Conservation (phyloP, 257 asterid species). For the Solanum verrucosum region DNA sequence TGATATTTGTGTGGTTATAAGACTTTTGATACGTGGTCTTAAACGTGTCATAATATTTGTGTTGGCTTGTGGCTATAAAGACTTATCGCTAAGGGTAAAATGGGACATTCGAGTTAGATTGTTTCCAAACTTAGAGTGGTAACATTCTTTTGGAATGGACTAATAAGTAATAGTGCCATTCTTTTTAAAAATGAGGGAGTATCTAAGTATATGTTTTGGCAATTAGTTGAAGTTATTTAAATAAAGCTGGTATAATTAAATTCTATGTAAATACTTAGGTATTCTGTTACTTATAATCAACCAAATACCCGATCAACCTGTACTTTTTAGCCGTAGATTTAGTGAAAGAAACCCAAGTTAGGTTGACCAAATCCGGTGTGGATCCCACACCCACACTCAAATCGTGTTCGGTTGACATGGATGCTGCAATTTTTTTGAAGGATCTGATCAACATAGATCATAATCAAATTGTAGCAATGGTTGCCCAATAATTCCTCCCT, state of each 20-base stretch:
- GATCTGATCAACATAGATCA: not conserved
- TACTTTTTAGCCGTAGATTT: not conserved
- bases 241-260: not conserved
- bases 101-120: not conserved
- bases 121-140: not conserved
- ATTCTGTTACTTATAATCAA: not conserved
- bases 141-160: not conserved
- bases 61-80: not conserved
- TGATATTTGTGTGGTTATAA: not conserved
- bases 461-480: not conserved
- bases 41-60: not conserved
- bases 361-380: not conserved
- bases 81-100: not conserved
- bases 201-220: not conserved
- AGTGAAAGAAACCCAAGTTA: not conserved
- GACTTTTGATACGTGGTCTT: not conserved
- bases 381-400: not conserved
- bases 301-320: not conserved
- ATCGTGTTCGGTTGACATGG: not conserved
- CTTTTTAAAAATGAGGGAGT: not conserved
- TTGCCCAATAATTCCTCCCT: not conserved
- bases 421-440: not conserved
- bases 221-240: not conserved
- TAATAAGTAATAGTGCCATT: not conserved
- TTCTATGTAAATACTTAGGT: not conserved